Evolutionary conservation across 2,329 filamentous ascomycete genomes (phyloP).

Genomic region (Microsporum ferrugineum): DNA sequence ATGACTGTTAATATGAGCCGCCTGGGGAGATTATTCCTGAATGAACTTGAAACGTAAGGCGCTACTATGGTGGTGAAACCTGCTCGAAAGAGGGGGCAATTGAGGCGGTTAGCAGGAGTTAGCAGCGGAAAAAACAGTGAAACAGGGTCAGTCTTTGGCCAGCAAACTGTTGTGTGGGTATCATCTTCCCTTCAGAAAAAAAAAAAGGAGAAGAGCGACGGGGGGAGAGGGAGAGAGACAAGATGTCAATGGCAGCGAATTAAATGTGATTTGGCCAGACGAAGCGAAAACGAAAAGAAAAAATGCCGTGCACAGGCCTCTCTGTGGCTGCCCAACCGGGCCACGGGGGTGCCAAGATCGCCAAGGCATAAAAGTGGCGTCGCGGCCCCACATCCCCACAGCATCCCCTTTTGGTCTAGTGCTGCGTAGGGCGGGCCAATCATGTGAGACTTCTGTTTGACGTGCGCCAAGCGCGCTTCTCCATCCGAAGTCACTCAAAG

Average conservation of each 20-base stretch:
- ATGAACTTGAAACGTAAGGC: not conserved
- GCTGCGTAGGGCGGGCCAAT: not conserved
- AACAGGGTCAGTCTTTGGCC: conserved; percentile 4
- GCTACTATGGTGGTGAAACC: not conserved
- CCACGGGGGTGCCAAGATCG: not conserved
- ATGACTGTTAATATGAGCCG: not conserved
- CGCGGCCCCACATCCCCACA: not conserved
- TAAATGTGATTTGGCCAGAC: not conserved
- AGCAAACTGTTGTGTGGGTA: not conserved
- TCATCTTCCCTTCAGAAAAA: not conserved
- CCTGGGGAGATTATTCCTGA: not conserved
- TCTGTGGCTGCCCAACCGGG: not conserved
- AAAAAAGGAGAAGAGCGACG: not conserved
- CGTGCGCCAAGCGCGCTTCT: conserved; percentile 2
- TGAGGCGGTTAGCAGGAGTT: not conserved
- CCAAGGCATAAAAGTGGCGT: not conserved
- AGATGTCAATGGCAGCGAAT: not conserved
- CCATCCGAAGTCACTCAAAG: not conserved
- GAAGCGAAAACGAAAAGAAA: not conserved
- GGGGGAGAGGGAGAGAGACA: not conserved
- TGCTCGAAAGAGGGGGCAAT: not conserved
- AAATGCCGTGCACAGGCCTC: not conserved
- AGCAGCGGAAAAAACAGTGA: not conserved
- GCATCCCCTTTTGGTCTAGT: not conserved
- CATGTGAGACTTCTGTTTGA: not conserved